phyloP scores from a whole-genome alignment of 2,329 filamentous ascomycete species.

The Pseudogymnoascus sp. region DNA sequence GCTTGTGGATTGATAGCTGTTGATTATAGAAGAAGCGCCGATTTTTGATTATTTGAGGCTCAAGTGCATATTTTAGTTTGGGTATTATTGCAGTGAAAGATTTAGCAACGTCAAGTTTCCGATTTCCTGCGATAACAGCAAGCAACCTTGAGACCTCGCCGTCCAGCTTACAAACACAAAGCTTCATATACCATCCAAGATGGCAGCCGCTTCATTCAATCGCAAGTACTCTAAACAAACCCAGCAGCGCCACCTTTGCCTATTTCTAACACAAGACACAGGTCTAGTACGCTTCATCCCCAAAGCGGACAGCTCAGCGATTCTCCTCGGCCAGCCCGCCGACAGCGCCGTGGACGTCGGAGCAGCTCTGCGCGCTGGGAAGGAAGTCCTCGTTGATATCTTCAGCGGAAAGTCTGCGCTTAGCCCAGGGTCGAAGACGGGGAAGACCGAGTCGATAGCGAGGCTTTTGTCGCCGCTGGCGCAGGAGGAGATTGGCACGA shows the following conservation, averaged over 20 bases:
- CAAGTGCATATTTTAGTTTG: background rate
- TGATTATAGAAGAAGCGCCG: background rate
- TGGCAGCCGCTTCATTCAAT: conserved; percentile 3
- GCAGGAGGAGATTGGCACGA: conserved; percentile 36
- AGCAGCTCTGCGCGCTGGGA: conserved; percentile 43
- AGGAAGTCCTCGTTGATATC: conserved; percentile 46
- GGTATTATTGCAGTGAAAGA: background rate
- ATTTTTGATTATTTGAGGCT: background rate
- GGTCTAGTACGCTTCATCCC: conserved; percentile 52
- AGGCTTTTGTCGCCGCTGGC: conserved; percentile 35
- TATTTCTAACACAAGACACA: conserved; percentile 20
- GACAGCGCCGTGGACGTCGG: conserved; percentile 48
- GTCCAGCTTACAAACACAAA: background rate
- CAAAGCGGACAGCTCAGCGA: conserved; percentile 36
- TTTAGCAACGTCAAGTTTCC: background rate
- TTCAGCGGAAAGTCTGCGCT: conserved; percentile 52
- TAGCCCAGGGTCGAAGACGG: conserved; percentile 42
- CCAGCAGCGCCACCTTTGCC: background rate
- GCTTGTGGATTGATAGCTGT: background rate
- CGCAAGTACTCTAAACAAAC: conserved; percentile 5
- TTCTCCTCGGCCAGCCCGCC: conserved; percentile 48
- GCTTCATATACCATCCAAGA: background rate
- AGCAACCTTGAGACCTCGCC: background rate
- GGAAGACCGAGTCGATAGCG: conserved; percentile 35
- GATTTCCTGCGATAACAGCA: background rate